These are phyloP conservation scores for Helminthosporium solani DNA, from an alignment of 2,329 filamentous ascomycete species.

Conservation along the genomic window DNA sequence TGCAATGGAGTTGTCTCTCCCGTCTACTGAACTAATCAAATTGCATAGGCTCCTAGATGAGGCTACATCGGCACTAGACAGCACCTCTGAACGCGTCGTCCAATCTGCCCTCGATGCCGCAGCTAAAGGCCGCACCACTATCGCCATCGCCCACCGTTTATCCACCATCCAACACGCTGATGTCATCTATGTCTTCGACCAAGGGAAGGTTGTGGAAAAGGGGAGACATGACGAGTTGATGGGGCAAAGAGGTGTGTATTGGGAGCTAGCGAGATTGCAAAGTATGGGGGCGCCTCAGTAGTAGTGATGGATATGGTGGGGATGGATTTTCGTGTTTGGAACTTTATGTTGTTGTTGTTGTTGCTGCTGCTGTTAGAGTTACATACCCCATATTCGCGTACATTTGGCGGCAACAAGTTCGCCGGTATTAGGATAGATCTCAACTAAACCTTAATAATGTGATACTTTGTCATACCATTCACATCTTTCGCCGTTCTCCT, in stretches of 20 bases:
- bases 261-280: conserved; percentile 38
- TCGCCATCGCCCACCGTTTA: conserved; percentile 89
- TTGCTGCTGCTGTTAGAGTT: too few relatives aligned
- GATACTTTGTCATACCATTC: too few relatives aligned
- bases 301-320: background rate
- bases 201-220: conserved; percentile 79
- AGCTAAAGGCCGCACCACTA: conserved; percentile 83
- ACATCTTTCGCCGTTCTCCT: too few relatives aligned
- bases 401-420: too few relatives aligned
- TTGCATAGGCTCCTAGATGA: conserved; percentile 37
- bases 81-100: conserved; percentile 67
- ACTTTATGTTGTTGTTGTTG: too few relatives aligned
- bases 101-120: conserved; percentile 80
- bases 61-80: conserved; percentile 43
- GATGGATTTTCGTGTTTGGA: too few relatives aligned
- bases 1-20: too few relatives aligned
- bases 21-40: conserved; percentile 59
- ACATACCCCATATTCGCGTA: too few relatives aligned
- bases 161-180: conserved; percentile 95
- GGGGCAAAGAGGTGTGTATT: conserved; percentile 44
- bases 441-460: too few relatives aligned
- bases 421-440: too few relatives aligned
- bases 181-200: conserved; percentile 94
- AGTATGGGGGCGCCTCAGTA: conserved; percentile 29
- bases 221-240: conserved; percentile 70